A percentile compares a stretch with the other conserved stretches of the same genome.
phyloP scores from a whole-genome alignment of 495 filamentous ascomycete species.

The Aspergillus sclerotioniger region DNA sequence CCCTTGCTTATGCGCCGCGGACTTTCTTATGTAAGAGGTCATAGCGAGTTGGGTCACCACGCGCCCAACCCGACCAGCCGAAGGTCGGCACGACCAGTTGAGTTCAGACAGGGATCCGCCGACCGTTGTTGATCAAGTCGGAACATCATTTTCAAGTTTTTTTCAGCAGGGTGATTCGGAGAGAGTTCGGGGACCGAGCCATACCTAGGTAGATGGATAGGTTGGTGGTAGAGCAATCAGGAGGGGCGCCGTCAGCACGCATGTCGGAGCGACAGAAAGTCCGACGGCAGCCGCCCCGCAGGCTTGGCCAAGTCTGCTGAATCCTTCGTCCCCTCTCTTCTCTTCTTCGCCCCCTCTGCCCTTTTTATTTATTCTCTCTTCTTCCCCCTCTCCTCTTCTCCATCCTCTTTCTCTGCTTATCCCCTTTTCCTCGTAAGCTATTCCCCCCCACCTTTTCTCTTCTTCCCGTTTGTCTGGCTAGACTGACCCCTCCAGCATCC shows the following conservation, averaged over 20 bases:
- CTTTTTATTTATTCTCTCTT: constrained; percentile 6
- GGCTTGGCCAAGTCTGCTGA: neutral
- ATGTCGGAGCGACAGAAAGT: neutral
- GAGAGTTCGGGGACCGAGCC: no score
- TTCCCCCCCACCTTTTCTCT: neutral
- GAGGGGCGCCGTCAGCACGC: neutral
- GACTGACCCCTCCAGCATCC: neutral
- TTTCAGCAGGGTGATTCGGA: no score
- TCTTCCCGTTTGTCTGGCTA: neutral
- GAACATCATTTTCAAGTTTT: no score
- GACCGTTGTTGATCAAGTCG: no score
- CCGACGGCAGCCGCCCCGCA: neutral
- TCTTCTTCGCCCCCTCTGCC: constrained; percentile 8
- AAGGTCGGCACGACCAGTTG: no score
- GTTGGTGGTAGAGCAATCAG: neutral
- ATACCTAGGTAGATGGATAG: no score
- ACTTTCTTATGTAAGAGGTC: no score
- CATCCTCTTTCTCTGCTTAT: constrained; percentile 10
- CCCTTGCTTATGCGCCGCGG: no score
- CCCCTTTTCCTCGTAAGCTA: neutral
- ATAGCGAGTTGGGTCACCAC: no score
- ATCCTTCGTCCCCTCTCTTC: constrained; percentile 5
- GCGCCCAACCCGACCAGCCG: no score
- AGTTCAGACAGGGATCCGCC: neutral
- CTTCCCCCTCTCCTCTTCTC: constrained; percentile 14